phyloP scores from a whole-genome alignment of 2,329 filamentous ascomycete species.

The Phialophora tarda region DNA sequence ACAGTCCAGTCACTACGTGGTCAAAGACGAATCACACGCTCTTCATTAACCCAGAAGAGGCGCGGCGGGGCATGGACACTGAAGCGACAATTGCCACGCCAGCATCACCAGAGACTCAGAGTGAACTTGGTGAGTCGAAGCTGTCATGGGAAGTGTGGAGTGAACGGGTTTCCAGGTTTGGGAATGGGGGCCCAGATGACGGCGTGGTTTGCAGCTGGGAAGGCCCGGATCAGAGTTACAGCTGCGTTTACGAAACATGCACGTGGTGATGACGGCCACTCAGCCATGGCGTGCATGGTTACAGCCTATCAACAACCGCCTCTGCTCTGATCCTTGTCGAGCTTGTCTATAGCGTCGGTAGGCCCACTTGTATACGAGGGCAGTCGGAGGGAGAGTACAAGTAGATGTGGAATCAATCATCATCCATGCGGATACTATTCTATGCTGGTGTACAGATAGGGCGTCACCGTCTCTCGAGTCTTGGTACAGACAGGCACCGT shows the following conservation, averaged over 20 bases:
- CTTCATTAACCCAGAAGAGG: constrained; percentile 24
- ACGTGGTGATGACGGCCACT: neutral
- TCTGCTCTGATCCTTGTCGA: neutral
- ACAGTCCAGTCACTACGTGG: neutral
- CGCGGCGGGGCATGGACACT: constrained; percentile 14
- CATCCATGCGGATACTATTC: neutral
- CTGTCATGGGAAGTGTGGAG: constrained; percentile 14
- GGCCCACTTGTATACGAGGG: neutral
- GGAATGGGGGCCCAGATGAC: neutral
- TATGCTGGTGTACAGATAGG: neutral
- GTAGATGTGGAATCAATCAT: neutral
- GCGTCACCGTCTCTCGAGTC: neutral
- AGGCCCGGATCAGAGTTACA: constrained; percentile 2
- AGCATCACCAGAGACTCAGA: neutral
- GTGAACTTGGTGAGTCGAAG: neutral
- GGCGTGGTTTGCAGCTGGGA: constrained; percentile 6
- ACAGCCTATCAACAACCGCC: neutral
- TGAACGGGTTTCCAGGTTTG: constrained; percentile 6
- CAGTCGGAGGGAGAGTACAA: neutral
- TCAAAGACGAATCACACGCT: constrained; percentile 16
- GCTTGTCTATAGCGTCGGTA: neutral
- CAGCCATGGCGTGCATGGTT: no score
- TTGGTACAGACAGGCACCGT: neutral
- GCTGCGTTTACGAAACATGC: neutral
- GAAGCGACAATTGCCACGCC: constrained; percentile 1